A percentile compares a stretch with the other conserved stretches of the same genome.
These are phyloP conservation scores for Populus pruinosa DNA, from an alignment of 345 rosid genomes.

Conservation along the genomic window DNA sequence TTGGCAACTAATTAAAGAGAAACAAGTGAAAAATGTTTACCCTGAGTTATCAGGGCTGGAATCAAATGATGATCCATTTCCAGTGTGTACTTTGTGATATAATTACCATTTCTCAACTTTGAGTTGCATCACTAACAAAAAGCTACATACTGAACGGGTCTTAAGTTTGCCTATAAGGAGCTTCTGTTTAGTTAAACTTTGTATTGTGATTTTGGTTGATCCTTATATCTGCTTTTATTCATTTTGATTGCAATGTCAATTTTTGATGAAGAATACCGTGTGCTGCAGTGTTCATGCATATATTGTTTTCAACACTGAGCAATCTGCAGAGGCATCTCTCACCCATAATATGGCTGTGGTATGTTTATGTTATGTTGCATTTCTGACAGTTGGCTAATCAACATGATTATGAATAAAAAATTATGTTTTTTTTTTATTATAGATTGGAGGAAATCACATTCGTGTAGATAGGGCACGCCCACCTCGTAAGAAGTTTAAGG, in stretches of 20 bases:
- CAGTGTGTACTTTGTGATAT: neutral
- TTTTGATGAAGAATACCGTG: conserved; percentile 9
- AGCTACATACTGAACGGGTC: neutral
- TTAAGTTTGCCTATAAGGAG: neutral
- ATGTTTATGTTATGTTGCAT: conserved; percentile 57
- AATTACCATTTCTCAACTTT: neutral
- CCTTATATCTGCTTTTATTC: neutral
- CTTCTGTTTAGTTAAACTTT: neutral
- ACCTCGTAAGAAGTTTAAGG: conserved; percentile 86
- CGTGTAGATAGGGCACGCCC: conserved; percentile 98
- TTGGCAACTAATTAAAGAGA: neutral
- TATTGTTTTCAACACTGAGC: conserved; percentile 74
- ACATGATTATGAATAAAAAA: neutral
- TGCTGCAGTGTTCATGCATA: conserved; percentile 86
- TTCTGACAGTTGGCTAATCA: neutral
- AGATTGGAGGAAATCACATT: conserved; percentile 87
- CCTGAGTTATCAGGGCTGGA: neutral
- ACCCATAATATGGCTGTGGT: conserved; percentile 91
- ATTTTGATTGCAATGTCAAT: neutral
- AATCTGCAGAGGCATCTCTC: conserved; percentile 79
- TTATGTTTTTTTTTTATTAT: conserved; percentile 6
- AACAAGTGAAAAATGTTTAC: neutral
- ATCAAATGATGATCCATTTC: neutral
- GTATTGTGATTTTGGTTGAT: neutral
- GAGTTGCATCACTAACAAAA: neutral